Base-by-base conservation (phyloP, 2,329 filamentous ascomycete species). In the Elsinoe ampelina region DNA sequence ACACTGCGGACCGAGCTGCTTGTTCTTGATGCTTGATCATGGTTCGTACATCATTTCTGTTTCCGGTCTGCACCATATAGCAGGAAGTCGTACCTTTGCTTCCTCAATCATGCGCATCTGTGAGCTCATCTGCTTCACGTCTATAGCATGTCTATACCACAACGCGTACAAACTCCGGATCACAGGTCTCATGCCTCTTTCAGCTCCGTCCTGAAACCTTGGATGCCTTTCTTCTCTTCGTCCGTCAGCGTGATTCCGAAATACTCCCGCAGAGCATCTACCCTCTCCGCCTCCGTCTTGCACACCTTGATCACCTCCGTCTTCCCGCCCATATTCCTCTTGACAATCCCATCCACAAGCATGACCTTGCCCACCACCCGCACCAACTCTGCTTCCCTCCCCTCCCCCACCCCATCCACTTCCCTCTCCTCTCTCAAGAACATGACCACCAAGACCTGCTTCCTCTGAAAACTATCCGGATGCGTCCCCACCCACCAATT, bases 401-500 rank as follows among this genome's bases (percentile, higher is more conserved):
- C 52, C 35, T 32, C 52, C 3, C 17, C 52, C 5, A 6, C 26
- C 34, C 35, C 50, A 15, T 38, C 26, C 2, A 69, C 62, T 17
- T 69, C 67, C 2, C 63, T 66, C 10, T 66, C 63, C 22, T 58
- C 54, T 3, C 66, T 59, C 48, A 75, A 55, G 43, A 75, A 73
- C 60, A 68, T 72, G 6, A 74, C 71, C 15, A 72, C 62, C 41
- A 73, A 57, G 13, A 68, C 62, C 42, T 61, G 69, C 15, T 58
- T 61, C 6, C 64, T 67, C 39, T 71, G 65, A 32, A 71, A 66
- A 6, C 65, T 66, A 13, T 67, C 67, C 43, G 67, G 65, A 52
- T 63, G 64, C 70, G 72, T 72, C 62, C 77, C 79, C 1, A 77
- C 79, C 42, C 65, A 77, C 61, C 72, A 79, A 68, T 80, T 85